Base-by-base conservation (phyloP, 768 basidiomycete species). In the Phaeolepiota aurea region DNA sequence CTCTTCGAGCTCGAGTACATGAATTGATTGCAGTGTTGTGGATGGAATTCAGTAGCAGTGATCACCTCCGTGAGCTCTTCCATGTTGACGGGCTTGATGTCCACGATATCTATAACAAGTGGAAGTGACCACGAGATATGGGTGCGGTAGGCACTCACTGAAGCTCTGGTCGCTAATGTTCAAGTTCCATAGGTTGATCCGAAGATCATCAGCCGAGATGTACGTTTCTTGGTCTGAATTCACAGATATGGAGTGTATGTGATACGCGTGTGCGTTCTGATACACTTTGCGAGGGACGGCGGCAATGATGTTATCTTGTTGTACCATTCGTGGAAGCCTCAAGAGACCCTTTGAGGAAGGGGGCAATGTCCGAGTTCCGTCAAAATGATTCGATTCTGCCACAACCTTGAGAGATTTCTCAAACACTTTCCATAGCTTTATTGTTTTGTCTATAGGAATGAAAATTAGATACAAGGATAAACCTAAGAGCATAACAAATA, bases 361-460 rank as follows among this genome's bases (percentile, higher is more conserved):
- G 18, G 85, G 74, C 38, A 84, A 60, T 16, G 77, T 67, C 39
- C 79, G 79, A 51, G 83, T 78, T 22, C 86, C 87, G 57, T 88
- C 85, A 49, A 77, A 75, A 48, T 94, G 82, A 63, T 98, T 98
- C 57, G 92, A 96, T 71, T 98, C 92, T 14, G 93, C 83, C 28
- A 99, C 93, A 32, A 98, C 89, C 50, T 86, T 84, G 54, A 99
- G 71, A 28, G 86, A 85, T 67, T 97, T 97, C 68, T 98, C 96
- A 47, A 98, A 98, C n/a, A 99, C 93, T 61, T 99, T 98, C 96
- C 96, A 99, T 42, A 98, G 79, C 61, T 99, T 99, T 71, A 99
- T 96, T 22, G 96, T 99, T 71, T 99, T 99, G 73, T 99, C 96
- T 99, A 57, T 28, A 28, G 43, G 16, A 35, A 46, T 23, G 46